Conservation (phyloP, 2,329 filamentous ascomycete species). For the Penicillium crustosum region DNA sequence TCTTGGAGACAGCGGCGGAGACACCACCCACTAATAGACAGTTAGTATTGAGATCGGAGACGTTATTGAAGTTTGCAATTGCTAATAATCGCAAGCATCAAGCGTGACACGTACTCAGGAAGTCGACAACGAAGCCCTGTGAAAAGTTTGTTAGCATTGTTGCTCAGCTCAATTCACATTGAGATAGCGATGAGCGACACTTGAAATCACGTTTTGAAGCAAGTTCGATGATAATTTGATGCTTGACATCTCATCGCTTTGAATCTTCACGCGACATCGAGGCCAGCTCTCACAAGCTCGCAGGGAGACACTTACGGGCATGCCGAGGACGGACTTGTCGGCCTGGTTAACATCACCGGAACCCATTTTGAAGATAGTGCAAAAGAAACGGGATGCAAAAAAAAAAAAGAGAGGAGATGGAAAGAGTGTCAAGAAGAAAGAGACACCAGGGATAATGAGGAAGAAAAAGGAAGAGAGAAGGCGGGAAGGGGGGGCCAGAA, state of each 20-base stretch:
- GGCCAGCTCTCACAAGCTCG: not conserved
- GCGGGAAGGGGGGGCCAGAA: slow-evolving; percentile 32
- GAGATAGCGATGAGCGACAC: not conserved
- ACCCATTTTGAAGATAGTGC: slow-evolving; percentile 47
- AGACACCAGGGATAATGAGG: slow-evolving; percentile 35
- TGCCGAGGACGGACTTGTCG: slow-evolving; percentile 57
- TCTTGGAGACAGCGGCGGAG: slow-evolving; percentile 99
- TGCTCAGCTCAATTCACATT: not conserved
- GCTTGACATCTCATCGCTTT: not conserved
- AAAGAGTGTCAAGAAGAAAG: slow-evolving; percentile 35
- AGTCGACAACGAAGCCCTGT: slow-evolving; percentile 94
- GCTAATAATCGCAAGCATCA: not conserved
- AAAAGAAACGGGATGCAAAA: slow-evolving; percentile 41
- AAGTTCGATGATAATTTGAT: slow-evolving; percentile 7
- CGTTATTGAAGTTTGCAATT: not conserved
- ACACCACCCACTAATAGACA: slow-evolving; percentile 89
- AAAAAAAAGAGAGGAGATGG: slow-evolving; percentile 42
- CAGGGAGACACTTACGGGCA: slow-evolving; percentile 44
- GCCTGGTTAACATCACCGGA: slow-evolving; percentile 50
- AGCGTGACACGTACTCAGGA: slow-evolving; percentile 79
- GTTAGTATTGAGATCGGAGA: slow-evolving; percentile 42
- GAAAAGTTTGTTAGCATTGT: slow-evolving; percentile 32
- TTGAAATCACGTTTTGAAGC: not conserved
- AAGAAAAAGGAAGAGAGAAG: slow-evolving; percentile 46
- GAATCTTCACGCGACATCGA: not conserved